Evolutionary conservation across 139 green algal species (phyloP).

Genomic region (Closterium sp.): DNA sequence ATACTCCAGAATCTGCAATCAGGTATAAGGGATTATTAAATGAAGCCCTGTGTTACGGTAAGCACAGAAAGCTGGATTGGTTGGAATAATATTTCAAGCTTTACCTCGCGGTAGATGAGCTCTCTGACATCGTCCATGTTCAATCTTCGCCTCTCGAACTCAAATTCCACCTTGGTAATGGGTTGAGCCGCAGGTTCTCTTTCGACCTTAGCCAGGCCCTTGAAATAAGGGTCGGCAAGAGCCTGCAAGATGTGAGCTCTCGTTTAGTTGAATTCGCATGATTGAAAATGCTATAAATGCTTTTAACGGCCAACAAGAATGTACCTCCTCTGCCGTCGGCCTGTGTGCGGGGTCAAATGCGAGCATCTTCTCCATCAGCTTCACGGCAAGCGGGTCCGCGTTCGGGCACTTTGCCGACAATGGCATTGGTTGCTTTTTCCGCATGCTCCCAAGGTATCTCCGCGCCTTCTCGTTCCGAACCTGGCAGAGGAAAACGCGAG

Average conservation of each 20-base stretch:
- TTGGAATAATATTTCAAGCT: background rate
- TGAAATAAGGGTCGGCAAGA: slow-evolving; percentile 67
- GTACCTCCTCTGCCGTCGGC: slow-evolving; percentile 79
- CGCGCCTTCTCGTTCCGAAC: slow-evolving; percentile 98
- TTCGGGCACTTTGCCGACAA: slow-evolving; percentile 83
- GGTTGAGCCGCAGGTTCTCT: slow-evolving; percentile 80
- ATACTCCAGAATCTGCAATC: slow-evolving; percentile 87
- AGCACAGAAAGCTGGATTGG: slow-evolving; percentile 5
- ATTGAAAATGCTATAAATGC: background rate
- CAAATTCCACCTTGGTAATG: slow-evolving; percentile 90
- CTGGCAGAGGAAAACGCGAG: slow-evolving; percentile 50
- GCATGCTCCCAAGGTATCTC: slow-evolving; percentile 93
- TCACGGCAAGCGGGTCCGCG: slow-evolving; percentile 71
- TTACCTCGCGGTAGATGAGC: slow-evolving; percentile 91
- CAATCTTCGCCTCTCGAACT: slow-evolving; percentile 94
- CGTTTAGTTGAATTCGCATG: background rate
- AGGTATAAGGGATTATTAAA: background rate
- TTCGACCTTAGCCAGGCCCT: slow-evolving; percentile 66
- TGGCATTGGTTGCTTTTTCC: slow-evolving; percentile 80
- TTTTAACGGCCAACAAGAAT: background rate
- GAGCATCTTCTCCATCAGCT: slow-evolving; percentile 73
- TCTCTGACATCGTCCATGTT: slow-evolving; percentile 88
- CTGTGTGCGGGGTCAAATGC: slow-evolving; percentile 92
- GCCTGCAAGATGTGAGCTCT: slow-evolving; percentile 37
- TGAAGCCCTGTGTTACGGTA: too few species aligned